Evolutionary conservation across 164 flowering plant species (phyloP), one percentile per base, ranked within the genome.

Genomic region (Hamamelis virginiana): DNA sequence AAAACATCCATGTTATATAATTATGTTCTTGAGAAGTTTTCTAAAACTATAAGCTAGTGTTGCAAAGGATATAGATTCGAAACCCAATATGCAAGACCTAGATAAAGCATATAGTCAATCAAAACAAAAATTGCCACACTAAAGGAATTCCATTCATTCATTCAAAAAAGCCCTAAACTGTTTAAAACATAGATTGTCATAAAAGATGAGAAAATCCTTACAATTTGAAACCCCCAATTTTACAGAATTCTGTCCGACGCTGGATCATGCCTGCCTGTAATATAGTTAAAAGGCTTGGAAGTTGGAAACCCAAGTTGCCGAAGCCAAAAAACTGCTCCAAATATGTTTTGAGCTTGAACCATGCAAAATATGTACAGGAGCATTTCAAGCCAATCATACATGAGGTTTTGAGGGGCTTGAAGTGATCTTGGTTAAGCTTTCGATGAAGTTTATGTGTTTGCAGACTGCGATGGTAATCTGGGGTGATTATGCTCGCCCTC

Each of bases 401-500:
- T 13, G 16, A 45, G 46, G 56, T 12, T 62, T 23, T 48, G 50
- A 45, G 48, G 11, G 59, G 63, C 66, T 75, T 67, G 66, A 64
- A 69, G 41, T 45, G 70, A 69, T 61, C 66, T 47, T 10, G 27
- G 23, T 18, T 12, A 63, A 66, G 62, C 66, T 62, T 52, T 71
- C 57, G 64, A 44, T 44, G 50, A 47, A 5, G 58, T 55, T 73
- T 74, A 84, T 69, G 89, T 77, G 64, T 75, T 87, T 62, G 86
- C 78, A 14, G 97, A 80, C 60, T 87, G 95, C 43, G 92, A 76
- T 43, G 85, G 81, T 50, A 89, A 21, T 66, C 81, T 80, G 15
- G 95, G 91, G 74, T 92, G 98, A 77, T 88, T 89, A 79, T 92
- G 98, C 74, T 92, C 96, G 33, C 91, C 95, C 83, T 92, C 98